phyloP scores from a whole-genome alignment of 805 yeast species.

The Cyberlindnera veronae region DNA sequence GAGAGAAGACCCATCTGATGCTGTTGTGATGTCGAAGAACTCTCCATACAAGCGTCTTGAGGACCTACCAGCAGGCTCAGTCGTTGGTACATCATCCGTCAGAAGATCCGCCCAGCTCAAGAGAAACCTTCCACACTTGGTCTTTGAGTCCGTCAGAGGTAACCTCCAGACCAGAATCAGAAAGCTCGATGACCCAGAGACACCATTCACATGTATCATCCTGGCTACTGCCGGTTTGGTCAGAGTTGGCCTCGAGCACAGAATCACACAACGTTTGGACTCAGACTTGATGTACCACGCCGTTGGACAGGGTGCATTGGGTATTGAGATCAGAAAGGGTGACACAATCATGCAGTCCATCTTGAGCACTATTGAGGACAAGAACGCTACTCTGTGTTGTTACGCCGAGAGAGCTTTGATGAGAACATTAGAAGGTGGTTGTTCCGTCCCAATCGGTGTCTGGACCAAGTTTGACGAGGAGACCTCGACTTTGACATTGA shows the following conservation, averaged over 20 bases:
- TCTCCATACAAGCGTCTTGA: constrained; percentile 59
- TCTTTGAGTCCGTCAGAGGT: constrained; percentile 85
- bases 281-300: constrained; percentile 88
- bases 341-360: constrained; percentile 59
- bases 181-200: constrained; percentile 71
- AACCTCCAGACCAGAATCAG: constrained; percentile 72
- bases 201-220: constrained; percentile 68
- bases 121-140: constrained; percentile 70
- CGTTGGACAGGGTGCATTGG: constrained; percentile 98
- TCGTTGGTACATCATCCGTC: constrained; percentile 93
- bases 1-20: constrained; percentile 93
- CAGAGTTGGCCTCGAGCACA: constrained; percentile 64
- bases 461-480: constrained; percentile 50
- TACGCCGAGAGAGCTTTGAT: constrained; percentile 83
- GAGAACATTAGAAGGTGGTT: constrained; percentile 93
- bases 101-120: constrained; percentile 90
- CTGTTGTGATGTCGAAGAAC: constrained; percentile 67
- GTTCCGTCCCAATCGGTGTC: constrained; percentile 96
- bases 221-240: constrained; percentile 91
- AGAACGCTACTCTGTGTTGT: constrained; percentile 68
- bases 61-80: constrained; percentile 80
- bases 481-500: constrained; percentile 46
- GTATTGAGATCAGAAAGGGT: constrained; percentile 77
- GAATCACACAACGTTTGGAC: constrained; percentile 72
- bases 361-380: constrained; percentile 62